Conservation (phyloP, 192 early-diverging fungal species). For the Rhizophagus sp. region DNA sequence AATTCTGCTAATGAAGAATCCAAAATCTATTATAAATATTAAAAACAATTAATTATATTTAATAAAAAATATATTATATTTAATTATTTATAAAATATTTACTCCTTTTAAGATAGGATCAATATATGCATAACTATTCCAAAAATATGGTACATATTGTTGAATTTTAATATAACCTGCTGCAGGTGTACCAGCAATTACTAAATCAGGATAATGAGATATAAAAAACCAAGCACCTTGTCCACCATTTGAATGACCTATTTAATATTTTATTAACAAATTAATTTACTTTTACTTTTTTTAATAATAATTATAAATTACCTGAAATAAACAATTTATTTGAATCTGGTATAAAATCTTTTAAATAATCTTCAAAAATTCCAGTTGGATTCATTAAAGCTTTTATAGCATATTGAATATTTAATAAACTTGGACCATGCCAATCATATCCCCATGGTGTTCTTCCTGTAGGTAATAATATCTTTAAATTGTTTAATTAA, state of each 20-base stretch:
- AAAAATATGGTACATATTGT: constrained; percentile 70
- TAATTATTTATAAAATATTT: constrained; percentile 20
- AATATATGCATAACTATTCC: constrained; percentile 60
- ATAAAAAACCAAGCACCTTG: constrained; percentile 77
- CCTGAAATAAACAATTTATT: constrained; percentile 59
- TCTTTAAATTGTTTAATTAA: constrained; percentile 32
- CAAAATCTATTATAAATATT: constrained; percentile 46
- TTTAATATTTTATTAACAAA: not conserved
- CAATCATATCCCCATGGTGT: constrained; percentile 80
- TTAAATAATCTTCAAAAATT: constrained; percentile 42
- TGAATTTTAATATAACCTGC: constrained; percentile 76
- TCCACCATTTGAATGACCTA: constrained; percentile 77
- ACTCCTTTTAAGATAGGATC: constrained; percentile 67
- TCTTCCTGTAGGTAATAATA: constrained; percentile 69
- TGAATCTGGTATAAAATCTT: constrained; percentile 39
- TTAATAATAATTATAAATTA: constrained; percentile 24
- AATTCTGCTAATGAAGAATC: constrained; percentile 74
- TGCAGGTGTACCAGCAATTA: constrained; percentile 68
- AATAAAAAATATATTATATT: not conserved
- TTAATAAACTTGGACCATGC: constrained; percentile 70
- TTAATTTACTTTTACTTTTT: not conserved
- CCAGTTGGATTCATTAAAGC: constrained; percentile 48
- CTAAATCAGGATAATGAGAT: constrained; percentile 71
- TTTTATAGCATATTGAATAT: constrained; percentile 58
- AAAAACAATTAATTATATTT: not conserved